Conservation (phyloP, 306 rosid species). For the Rosa lucieae region DNA sequence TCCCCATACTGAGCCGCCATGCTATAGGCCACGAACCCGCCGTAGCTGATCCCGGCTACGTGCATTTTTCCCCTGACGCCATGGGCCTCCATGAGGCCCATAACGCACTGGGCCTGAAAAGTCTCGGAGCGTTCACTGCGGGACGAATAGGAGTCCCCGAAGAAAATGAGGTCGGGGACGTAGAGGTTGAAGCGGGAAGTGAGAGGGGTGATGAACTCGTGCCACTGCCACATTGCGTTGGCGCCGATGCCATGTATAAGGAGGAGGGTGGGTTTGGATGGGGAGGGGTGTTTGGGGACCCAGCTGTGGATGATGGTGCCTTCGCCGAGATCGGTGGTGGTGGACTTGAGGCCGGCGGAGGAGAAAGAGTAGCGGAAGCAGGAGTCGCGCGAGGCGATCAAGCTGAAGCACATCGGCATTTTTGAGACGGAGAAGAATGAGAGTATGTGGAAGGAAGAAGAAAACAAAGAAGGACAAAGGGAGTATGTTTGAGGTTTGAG, state of each 20-base stretch:
- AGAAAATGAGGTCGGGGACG: conserved; percentile 83
- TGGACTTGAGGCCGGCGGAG: conserved; percentile 59
- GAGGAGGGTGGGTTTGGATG: conserved; percentile 56
- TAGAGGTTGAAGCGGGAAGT: conserved; percentile 69
- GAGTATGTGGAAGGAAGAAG: background rate
- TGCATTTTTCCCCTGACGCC: conserved; percentile 33
- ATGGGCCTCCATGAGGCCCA: conserved; percentile 55
- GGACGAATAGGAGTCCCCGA: conserved; percentile 71
- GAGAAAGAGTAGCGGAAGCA: conserved; percentile 60
- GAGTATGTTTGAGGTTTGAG: background rate
- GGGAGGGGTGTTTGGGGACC: conserved; percentile 50
- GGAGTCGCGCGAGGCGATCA: conserved; percentile 41
- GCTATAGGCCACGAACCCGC: conserved; percentile 85
- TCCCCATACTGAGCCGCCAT: conserved; percentile 76
- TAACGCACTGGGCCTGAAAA: conserved; percentile 75
- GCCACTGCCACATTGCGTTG: conserved; percentile 99
- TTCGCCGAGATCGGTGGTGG: conserved; percentile 75
- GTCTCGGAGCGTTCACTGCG: conserved; percentile 61
- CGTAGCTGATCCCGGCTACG: conserved; percentile 77
- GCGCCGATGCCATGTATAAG: conserved; percentile 89
- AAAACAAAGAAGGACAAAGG: background rate
- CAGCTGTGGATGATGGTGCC: conserved; percentile 87
- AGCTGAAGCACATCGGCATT: conserved; percentile 59
- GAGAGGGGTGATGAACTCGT: conserved; percentile 55
- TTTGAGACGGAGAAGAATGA: background rate